Evolutionary conservation across 108 stramenopile species (phyloP), one percentile per base, ranked within the genome.

Genomic region (Pseudonitzschia multistriata): DNA sequence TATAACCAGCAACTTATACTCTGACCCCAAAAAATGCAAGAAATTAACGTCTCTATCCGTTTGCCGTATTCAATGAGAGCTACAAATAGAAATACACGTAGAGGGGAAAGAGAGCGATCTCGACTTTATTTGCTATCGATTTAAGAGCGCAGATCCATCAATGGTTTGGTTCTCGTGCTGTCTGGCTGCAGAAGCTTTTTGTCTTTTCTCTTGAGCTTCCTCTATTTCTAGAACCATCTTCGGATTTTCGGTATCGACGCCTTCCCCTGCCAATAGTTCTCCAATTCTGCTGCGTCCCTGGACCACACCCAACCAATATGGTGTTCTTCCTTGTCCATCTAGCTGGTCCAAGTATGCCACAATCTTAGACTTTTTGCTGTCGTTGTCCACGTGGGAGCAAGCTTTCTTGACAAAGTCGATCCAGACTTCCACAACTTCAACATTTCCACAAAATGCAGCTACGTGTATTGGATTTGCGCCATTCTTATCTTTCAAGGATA

Each of bases 371-470:
- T 62, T 62, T 36, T 0, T 0, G 24, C 36, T 55, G 8, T 25
- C 27, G 54, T 7, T n/a, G 3, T 35, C 61, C 3, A 0, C 15
- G 33, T 17, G 5, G 33, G 61, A 35, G 33, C 11, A 62, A 35
- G 10, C 31, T 5, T 36, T 62, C 19, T 62, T 35, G 33, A 62
- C 36, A 2, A 28, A 21, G n/a, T 45, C 47, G 47, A 64, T 64
- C 63, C 63, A 64, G 24, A 64, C 33, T 29, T 45, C 15, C 29
- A 64, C 22, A 24, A 42, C 35, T 3, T 64, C 63, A 8, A 29
- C 17, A 29, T 64, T 64, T 48, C 63, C 63, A 64, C 63, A 64
- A 22, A 64, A 64, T 40, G 63, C 63, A 25, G 63, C 63, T 7
- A 64, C 63, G 28, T 64, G 63, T 6, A 64, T 28, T 28, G 63